These are phyloP conservation scores for Flaveria robusta DNA, from an alignment of 129 eudicot species.

Conservation along the genomic window DNA sequence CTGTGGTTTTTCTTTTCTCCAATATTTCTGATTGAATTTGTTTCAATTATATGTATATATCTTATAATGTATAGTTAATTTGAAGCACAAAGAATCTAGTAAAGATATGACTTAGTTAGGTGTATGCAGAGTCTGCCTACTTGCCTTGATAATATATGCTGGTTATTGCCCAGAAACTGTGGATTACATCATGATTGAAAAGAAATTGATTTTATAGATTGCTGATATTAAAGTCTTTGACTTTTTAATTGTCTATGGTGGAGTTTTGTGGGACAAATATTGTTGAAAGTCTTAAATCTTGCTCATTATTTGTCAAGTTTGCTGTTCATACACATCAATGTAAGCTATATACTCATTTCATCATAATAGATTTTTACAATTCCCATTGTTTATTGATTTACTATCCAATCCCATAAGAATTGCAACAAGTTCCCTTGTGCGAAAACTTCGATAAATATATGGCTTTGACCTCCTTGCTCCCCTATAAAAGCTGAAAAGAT, in stretches of 20 bases:
- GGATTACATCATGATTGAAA: slow-evolving; percentile 1
- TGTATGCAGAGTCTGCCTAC: slow-evolving; percentile 31
- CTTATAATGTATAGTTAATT: neutral
- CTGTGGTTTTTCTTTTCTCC: neutral
- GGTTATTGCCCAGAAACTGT: slow-evolving; percentile 10
- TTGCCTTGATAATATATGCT: slow-evolving; percentile 35
- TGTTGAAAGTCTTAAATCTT: neutral
- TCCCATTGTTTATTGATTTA: neutral
- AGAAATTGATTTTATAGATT: slow-evolving; percentile 23
- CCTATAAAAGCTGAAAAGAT: neutral
- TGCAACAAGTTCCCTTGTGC: neutral
- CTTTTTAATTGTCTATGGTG: slow-evolving; percentile 32
- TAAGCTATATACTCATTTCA: slow-evolving; percentile 23
- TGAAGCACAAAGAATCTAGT: slow-evolving; percentile 1
- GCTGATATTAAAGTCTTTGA: slow-evolving; percentile 29
- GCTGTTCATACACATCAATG: slow-evolving; percentile 10
- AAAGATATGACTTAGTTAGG: slow-evolving; percentile 21
- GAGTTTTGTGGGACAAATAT: slow-evolving; percentile 25
- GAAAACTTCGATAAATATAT: neutral
- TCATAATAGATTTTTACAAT: neutral
- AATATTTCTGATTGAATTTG: neutral
- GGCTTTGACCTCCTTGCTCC: neutral
- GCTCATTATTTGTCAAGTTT: slow-evolving; percentile 6
- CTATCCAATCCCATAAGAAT: neutral
- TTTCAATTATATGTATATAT: neutral